Evolutionary conservation across 768 basidiomycete species (phyloP).

Genomic region (Multifurca ochricompacta): DNA sequence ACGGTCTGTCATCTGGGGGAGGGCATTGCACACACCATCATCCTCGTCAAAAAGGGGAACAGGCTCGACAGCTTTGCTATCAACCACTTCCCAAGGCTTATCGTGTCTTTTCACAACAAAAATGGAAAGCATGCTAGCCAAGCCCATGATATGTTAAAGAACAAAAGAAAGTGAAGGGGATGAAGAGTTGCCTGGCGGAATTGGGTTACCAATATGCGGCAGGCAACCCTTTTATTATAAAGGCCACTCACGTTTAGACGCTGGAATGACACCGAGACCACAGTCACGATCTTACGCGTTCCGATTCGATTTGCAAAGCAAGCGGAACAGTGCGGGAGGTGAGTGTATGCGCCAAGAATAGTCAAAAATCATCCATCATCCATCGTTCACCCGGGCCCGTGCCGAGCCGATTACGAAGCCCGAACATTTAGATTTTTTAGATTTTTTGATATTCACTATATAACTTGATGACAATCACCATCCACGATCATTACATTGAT

Average conservation of each 20-base stretch:
- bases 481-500: too few species aligned
- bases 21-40: conserved; percentile 36
- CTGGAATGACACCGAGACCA: conserved; percentile 10
- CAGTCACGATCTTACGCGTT: not conserved
- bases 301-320: conserved; percentile 9
- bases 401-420: conserved; percentile 13
- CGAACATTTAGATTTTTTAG: too few species aligned
- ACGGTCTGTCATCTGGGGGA: not conserved
- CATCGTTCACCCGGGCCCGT: not conserved
- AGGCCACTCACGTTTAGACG: conserved; percentile 6
- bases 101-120: conserved; percentile 47
- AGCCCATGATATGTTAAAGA: conserved; percentile 13
- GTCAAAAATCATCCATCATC: too few species aligned
- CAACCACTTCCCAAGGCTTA: conserved; percentile 72
- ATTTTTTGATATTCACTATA: not conserved
- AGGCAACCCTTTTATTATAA: conserved; percentile 9
- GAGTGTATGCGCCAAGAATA: not conserved
- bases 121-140: conserved; percentile 23
- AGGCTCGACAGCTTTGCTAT: conserved; percentile 54
- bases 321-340: not conserved
- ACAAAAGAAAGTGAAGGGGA: not conserved
- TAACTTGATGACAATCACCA: not conserved
- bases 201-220: not conserved
- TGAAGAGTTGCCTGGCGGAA: not conserved
- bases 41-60: conserved; percentile 54